Percentiles rank a stretch among this genome's conserved stretches.
phyloP scores from a whole-genome alignment of 345 rosid species.

The Eucalyptus globulus region DNA sequence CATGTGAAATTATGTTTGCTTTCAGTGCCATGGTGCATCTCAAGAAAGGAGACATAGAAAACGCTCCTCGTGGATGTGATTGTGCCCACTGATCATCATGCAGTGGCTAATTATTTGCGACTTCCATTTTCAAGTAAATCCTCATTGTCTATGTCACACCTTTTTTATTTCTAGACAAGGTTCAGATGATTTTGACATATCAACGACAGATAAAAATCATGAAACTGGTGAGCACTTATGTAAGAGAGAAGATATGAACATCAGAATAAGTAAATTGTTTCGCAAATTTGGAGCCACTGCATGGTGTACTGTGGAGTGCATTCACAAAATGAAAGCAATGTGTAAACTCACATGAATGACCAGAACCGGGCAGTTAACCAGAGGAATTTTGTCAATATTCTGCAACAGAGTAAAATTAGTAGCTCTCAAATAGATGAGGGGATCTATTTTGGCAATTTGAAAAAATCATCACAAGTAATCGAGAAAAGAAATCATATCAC shows the following conservation, averaged over 20 bases:
- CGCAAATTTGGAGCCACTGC: neutral
- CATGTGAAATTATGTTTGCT: neutral
- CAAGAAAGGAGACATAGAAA: neutral
- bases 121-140: neutral
- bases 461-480: neutral
- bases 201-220: neutral
- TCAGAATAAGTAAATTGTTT: neutral
- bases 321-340: neutral
- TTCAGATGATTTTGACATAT: neutral
- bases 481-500: neutral
- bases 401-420: slow-evolving; percentile 5
- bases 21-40: neutral
- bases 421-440: neutral
- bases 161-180: neutral
- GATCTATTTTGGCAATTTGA: neutral
- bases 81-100: neutral
- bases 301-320: neutral
- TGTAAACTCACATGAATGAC: slow-evolving; percentile 69
- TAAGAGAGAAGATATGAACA: neutral
- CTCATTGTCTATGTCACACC: neutral
- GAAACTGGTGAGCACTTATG: neutral
- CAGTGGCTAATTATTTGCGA: neutral
- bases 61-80: neutral
- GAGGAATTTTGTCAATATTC: slow-evolving; percentile 80
- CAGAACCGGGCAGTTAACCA: slow-evolving; percentile 69